phyloP scores from a whole-genome alignment of 139 green algal species.

The Yamagishiella unicocca region DNA sequence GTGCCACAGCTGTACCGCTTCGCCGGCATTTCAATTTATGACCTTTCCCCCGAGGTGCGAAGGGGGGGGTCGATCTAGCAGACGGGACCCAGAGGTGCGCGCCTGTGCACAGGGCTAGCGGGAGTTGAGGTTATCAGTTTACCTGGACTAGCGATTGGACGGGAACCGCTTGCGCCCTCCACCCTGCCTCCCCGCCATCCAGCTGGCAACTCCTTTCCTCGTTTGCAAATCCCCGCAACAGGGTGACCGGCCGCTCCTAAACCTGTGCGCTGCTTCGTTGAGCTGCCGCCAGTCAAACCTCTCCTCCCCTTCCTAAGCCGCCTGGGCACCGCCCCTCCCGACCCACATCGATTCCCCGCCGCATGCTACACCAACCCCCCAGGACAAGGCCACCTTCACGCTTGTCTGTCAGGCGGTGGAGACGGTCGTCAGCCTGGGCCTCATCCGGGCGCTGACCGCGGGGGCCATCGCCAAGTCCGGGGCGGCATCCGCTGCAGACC shows the following conservation, averaged over 20 bases:
- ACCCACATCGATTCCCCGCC: neutral
- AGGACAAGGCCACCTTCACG: constrained; percentile 47
- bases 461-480: neutral
- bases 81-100: too few relatives aligned
- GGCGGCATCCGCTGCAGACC: neutral
- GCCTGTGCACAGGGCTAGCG: too few relatives aligned
- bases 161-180: too few relatives aligned
- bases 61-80: neutral
- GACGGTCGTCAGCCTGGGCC: constrained; percentile 65
- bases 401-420: constrained; percentile 70
- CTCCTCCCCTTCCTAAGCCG: neutral
- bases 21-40: constrained; percentile 32
- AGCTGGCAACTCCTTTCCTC: neutral
- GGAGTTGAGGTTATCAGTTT: too few relatives aligned
- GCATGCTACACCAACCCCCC: neutral
- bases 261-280: too few relatives aligned
- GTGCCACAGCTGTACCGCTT: constrained; percentile 67
- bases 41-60: constrained; percentile 41
- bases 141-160: too few relatives aligned
- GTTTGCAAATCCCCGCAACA: neutral
- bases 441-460: constrained; percentile 63
- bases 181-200: neutral
- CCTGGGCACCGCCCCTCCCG: neutral
- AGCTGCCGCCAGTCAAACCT: too few relatives aligned
- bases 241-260: too few relatives aligned